A percentile compares a stretch with the other conserved stretches of the same genome.
phyloP scores from a whole-genome alignment of 108 stramenopile species.

The Cylindrotheca closterium region DNA sequence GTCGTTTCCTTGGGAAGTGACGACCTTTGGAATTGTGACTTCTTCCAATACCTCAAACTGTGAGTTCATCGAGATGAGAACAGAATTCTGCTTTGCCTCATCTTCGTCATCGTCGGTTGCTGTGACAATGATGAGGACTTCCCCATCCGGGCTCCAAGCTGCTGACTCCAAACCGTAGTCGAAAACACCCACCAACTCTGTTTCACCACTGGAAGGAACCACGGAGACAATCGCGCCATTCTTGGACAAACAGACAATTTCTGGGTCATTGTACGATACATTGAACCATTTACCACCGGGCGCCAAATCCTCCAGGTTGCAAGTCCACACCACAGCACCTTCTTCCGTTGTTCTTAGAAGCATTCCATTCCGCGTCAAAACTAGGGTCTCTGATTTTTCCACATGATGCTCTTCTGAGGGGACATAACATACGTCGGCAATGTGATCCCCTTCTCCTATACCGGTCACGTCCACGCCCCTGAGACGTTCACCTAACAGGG shows the following conservation, averaged over 20 bases:
- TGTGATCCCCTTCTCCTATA: background rate
- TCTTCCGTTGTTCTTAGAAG: constrained; percentile 2
- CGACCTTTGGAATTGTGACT: constrained; percentile 39
- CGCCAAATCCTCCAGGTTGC: constrained; percentile 22
- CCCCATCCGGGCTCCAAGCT: constrained; percentile 83
- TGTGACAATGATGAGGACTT: constrained; percentile 74
- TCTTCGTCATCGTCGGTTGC: constrained; percentile 55
- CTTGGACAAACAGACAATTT: constrained; percentile 47
- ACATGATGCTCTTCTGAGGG: constrained; percentile 8
- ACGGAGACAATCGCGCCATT: constrained; percentile 55
- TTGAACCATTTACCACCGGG: constrained; percentile 47
- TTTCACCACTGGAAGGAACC: constrained; percentile 42
- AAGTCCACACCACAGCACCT: constrained; percentile 19
- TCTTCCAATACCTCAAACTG: constrained; percentile 83
- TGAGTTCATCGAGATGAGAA: constrained; percentile 81
- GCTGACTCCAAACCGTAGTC: constrained; percentile 77
- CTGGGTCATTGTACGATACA: constrained; percentile 31
- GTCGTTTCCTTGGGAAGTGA: constrained; percentile 21
- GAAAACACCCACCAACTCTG: constrained; percentile 81
- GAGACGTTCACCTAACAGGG: constrained; percentile 32
- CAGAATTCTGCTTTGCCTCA: constrained; percentile 37
- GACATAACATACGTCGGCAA: constrained; percentile 19
- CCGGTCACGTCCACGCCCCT: constrained; percentile 3
- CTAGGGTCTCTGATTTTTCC: constrained; percentile 12
- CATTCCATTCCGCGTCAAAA: constrained; percentile 26